phyloP scores from a whole-genome alignment of 2,329 filamentous ascomycete species.

The Periconia digitata region DNA sequence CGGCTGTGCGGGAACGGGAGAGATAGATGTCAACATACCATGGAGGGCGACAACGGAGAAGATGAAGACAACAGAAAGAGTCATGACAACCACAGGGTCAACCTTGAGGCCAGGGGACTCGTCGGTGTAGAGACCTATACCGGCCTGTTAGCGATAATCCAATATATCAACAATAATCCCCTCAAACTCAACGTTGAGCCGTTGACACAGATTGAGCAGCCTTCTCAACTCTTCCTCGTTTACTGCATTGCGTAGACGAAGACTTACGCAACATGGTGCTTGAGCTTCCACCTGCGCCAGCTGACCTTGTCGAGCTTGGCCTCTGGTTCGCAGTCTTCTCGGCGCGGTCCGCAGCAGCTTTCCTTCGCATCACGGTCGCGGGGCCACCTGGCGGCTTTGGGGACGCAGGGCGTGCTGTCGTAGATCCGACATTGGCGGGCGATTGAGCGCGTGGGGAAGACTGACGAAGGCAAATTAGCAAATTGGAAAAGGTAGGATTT shows the following conservation, averaged over 20 bases:
- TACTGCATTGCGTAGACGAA: not conserved
- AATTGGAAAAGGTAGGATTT: not conserved
- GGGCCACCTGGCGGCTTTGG: constrained; percentile 90
- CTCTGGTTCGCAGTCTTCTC: constrained; percentile 94
- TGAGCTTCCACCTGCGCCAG: constrained; percentile 91
- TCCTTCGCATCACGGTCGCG: constrained; percentile 91
- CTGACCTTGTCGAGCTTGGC: constrained; percentile 87
- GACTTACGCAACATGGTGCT: constrained; percentile 96
- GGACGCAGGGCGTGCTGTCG: constrained; percentile 76
- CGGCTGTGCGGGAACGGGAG: not conserved
- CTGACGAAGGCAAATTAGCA: constrained; percentile 12
- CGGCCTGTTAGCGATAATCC: not conserved
- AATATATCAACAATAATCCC: not conserved
- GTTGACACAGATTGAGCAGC: not conserved
- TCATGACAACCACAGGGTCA: constrained; percentile 94
- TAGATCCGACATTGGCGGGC: constrained; percentile 59
- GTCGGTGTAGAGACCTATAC: constrained; percentile 89
- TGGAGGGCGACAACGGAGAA: constrained; percentile 97
- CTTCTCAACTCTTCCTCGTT: constrained; percentile 3
- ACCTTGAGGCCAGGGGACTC: constrained; percentile 97
- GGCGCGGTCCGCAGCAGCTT: constrained; percentile 94
- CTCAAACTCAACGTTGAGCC: not conserved
- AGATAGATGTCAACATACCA: constrained; percentile 63
- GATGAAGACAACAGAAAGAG: constrained; percentile 96
- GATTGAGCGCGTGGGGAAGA: constrained; percentile 43